Conservation (phyloP, 345 rosid species). For the Psidium friedrichsthalianum region DNA sequence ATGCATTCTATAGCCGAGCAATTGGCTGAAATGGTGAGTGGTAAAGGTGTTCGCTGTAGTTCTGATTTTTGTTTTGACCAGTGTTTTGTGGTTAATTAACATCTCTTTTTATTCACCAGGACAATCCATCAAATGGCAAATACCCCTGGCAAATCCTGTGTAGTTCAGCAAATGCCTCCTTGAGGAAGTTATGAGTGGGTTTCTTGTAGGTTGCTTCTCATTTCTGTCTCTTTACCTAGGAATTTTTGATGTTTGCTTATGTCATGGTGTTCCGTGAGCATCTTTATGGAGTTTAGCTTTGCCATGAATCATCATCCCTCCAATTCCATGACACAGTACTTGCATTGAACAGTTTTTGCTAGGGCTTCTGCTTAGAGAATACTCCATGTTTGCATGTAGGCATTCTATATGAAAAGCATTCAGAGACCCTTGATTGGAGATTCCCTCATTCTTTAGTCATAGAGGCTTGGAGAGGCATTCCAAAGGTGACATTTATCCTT, state of each 20-base stretch:
- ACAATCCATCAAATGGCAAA: neutral
- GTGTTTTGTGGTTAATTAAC: neutral
- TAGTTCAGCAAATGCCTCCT: neutral
- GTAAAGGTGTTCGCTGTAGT: neutral
- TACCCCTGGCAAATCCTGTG: neutral
- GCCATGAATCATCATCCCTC: neutral
- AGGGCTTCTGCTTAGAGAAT: neutral
- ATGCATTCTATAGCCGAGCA: conserved; percentile 38
- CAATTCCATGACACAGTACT: neutral
- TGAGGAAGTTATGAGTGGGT: neutral
- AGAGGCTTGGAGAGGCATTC: neutral
- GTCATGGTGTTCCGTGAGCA: neutral
- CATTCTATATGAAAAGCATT: neutral
- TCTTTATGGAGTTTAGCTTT: neutral
- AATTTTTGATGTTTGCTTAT: neutral
- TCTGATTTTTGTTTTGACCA: neutral
- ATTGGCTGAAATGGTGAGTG: conserved; percentile 25
- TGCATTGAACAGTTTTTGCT: neutral
- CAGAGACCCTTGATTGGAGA: neutral
- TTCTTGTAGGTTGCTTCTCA: neutral
- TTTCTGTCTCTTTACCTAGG: neutral
- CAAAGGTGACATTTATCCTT: neutral
- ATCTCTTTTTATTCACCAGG: neutral
- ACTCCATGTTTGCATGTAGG: neutral
- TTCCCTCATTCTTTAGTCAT: neutral